A percentile compares a stretch with the other conserved stretches of the same genome.
These are phyloP conservation scores for Leccinum rimulosum DNA, from an alignment of 768 basidiomycete genomes.

Conservation along the genomic window DNA sequence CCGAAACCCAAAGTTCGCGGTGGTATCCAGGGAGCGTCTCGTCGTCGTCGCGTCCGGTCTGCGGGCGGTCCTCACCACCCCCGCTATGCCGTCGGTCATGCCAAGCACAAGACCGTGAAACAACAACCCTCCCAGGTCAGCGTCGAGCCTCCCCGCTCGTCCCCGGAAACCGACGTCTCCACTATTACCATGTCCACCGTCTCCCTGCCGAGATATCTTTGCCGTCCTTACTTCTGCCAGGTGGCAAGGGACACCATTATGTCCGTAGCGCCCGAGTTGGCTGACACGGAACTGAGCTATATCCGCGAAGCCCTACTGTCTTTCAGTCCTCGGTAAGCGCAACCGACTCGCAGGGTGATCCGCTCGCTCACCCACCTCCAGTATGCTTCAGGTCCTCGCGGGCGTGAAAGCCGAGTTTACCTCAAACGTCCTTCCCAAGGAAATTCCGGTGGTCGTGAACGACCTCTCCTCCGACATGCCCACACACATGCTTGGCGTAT, in stretches of 20 bases:
- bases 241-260: conserved; percentile 16
- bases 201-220: conserved; percentile 24
- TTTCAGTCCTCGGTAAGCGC: conserved; percentile 29
- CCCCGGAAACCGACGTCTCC: conserved; percentile 2
- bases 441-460: conserved; percentile 25
- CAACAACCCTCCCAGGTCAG: conserved; percentile 22
- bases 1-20: conserved; percentile 21
- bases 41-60: conserved; percentile 40
- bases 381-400: conserved; percentile 32
- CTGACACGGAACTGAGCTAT: conserved; percentile 21
- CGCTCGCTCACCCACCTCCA: conserved; percentile 14
- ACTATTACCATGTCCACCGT: conserved; percentile 10
- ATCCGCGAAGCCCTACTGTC: conserved; percentile 28
- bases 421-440: conserved; percentile 27
- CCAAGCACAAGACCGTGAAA: conserved; percentile 34
- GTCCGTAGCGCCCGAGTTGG: conserved; percentile 28
- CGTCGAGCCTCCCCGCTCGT: conserved; percentile 29
- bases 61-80: conserved; percentile 29
- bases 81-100: conserved; percentile 37
- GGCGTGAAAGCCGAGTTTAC: conserved; percentile 22
- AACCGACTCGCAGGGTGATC: accelerated
- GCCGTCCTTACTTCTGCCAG: conserved; percentile 18
- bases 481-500: conserved; percentile 33
- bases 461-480: conserved; percentile 33
- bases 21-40: conserved; percentile 34